phyloP scores from a whole-genome alignment of 305 asterid genomes.

The Andrographis paniculata region DNA sequence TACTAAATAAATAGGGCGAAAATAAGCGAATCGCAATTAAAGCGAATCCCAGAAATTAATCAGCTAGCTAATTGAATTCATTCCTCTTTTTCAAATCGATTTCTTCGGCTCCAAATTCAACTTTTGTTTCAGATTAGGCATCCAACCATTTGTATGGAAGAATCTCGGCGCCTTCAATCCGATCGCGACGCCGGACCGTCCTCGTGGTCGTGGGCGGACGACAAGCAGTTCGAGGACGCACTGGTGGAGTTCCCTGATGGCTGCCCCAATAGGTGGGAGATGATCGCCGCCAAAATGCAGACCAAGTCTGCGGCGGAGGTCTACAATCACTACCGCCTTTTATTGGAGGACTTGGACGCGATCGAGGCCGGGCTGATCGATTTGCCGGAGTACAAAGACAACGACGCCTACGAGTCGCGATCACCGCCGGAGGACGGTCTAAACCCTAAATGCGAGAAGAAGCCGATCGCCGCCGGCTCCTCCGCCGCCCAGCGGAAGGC shows the following conservation, averaged over 20 bases:
- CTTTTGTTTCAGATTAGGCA: no score
- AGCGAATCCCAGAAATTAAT: no score
- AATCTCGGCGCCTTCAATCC: no score
- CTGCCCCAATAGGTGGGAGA: constrained; percentile 29
- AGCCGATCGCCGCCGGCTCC: no score
- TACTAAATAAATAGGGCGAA: no score
- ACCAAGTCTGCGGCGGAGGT: constrained; percentile 37
- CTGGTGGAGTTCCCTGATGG: constrained; percentile 27
- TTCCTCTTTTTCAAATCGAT: no score
- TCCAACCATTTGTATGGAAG: no score
- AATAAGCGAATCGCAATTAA: no score
- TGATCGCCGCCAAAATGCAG: constrained; percentile 26
- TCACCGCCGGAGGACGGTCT: constrained; percentile 14
- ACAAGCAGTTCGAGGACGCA: constrained; percentile 30
- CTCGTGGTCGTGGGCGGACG: constrained; percentile 34
- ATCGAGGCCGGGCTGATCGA: constrained; percentile 35
- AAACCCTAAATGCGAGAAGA: no score
- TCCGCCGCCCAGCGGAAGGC: constrained; percentile 31
- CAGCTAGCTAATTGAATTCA: no score
- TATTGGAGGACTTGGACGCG: constrained; percentile 34
- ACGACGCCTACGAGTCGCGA: not conserved
- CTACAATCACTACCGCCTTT: constrained; percentile 23
- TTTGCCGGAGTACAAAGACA: constrained; percentile 23
- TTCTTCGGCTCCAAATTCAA: no score
- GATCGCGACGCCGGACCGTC: no score